Evolutionary conservation across 2,329 filamentous ascomycete species (phyloP).

Genomic region (Albifimbria verrucaria): DNA sequence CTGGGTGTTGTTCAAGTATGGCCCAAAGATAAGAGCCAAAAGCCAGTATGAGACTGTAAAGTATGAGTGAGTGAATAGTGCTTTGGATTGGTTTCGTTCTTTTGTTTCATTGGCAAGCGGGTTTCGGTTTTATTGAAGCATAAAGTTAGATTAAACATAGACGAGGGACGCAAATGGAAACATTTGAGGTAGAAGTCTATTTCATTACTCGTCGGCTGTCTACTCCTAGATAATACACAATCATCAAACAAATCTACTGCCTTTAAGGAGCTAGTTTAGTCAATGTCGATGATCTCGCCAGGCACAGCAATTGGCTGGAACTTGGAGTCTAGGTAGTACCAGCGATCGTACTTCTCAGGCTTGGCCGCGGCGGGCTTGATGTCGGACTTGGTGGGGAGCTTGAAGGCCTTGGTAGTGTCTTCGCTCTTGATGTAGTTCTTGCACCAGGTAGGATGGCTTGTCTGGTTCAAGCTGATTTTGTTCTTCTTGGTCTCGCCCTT

Average conservation of each 20-base stretch:
- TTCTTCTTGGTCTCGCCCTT: conserved; percentile 30
- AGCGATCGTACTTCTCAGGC: conserved; percentile 30
- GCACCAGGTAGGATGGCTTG: conserved; percentile 23
- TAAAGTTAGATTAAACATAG: too few relatives aligned
- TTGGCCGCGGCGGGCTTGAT: conserved; percentile 24
- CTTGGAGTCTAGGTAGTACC: conserved; percentile 34
- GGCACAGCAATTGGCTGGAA: conserved; percentile 26
- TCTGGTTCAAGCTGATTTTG: conserved; percentile 40
- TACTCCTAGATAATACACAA: background rate
- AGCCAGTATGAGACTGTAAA: conserved; percentile 37
- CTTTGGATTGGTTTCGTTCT: too few relatives aligned
- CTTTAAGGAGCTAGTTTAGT: too few relatives aligned
- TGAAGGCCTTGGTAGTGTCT: conserved; percentile 26
- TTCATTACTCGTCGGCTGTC: background rate
- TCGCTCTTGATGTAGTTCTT: conserved; percentile 30
- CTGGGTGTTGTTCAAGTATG: conserved; percentile 52
- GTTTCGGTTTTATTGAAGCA: too few relatives aligned
- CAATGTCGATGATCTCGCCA: conserved; percentile 8
- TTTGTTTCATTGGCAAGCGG: background rate
- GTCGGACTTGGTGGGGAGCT: conserved; percentile 25
- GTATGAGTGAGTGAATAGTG: conserved; percentile 7
- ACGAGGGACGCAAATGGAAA: too few relatives aligned
- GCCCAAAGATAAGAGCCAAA: conserved; percentile 36
- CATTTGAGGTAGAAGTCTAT: too few relatives aligned
- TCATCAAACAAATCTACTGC: too few relatives aligned